Evolutionary conservation across 768 basidiomycete species (phyloP).

Genomic region (Lactifluus piperatus): DNA sequence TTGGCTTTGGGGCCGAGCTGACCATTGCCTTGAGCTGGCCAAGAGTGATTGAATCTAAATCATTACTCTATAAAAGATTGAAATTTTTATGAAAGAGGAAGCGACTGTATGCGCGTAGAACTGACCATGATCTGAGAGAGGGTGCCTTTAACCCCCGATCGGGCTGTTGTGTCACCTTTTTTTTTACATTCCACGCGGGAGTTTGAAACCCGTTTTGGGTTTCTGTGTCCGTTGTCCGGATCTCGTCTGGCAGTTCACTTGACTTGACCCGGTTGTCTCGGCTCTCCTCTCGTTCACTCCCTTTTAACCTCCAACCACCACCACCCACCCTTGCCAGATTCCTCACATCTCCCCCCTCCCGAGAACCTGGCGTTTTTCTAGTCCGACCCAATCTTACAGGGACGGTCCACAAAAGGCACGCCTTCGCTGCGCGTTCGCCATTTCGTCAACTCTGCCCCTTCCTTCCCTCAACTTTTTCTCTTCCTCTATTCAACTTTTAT

Average conservation of each 20-base stretch:
- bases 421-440: constrained; percentile 91
- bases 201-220: constrained; percentile 13
- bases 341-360: background rate
- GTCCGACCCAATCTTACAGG: constrained; percentile 10
- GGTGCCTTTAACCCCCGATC: background rate
- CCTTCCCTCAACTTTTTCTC: constrained; percentile 24
- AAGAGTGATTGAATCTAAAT: constrained; percentile 67
- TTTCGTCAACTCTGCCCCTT: constrained; percentile 24
- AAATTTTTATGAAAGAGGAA: too few species aligned
- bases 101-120: background rate
- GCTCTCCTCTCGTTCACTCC: constrained; percentile 20
- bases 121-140: constrained; percentile 4
- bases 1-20: constrained; percentile 59
- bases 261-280: too few species aligned
- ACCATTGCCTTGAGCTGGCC: constrained; percentile 76
- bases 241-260: constrained; percentile 13
- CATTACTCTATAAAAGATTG: constrained; percentile 21
- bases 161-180: background rate
- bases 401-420: constrained; percentile 63
- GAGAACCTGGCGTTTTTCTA: constrained; percentile 12
- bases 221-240: constrained; percentile 22
- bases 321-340: constrained; percentile 24
- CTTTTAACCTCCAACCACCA: constrained; percentile 23
- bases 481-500: constrained; percentile 24
- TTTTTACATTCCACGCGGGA: constrained; percentile 3